Percentiles rank a stretch among this genome's conserved stretches.
Conservation (phyloP, 208 protist species). For the Blechomonas ayalai region DNA sequence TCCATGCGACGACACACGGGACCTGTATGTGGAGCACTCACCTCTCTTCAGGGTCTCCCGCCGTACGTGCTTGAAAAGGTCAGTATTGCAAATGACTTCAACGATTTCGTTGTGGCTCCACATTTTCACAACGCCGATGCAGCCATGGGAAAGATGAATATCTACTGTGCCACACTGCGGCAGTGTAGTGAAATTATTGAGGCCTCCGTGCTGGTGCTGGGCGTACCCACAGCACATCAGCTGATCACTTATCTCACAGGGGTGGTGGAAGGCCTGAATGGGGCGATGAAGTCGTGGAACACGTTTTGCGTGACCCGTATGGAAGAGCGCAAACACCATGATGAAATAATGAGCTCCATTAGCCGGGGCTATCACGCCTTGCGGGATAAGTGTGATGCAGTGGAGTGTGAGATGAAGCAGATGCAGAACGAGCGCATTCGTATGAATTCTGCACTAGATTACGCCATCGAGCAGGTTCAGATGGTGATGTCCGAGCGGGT, state of each 20-base stretch:
- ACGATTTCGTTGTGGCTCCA: constrained; percentile 13
- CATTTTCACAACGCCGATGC: constrained; percentile 26
- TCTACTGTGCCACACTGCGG: constrained; percentile 27
- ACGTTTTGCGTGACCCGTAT: constrained; percentile 12
- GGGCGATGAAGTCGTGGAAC: constrained; percentile 22
- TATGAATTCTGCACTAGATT: constrained; percentile 47
- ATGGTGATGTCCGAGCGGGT: constrained; percentile 59
- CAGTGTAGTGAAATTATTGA: constrained; percentile 59
- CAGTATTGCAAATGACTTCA: constrained; percentile 35
- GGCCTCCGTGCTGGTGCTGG: constrained; percentile 59
- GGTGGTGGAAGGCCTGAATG: constrained; percentile 34
- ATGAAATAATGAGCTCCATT: constrained; percentile 37
- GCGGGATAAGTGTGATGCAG: constrained; percentile 32
- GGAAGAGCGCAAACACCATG: constrained; percentile 35
- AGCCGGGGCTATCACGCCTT: constrained; percentile 32
- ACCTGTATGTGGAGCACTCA: not conserved
- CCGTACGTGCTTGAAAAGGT: constrained; percentile 39
- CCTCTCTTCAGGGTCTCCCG: constrained; percentile 14
- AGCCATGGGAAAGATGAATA: constrained; percentile 29
- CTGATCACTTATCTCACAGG: constrained; percentile 38
- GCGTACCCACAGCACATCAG: constrained; percentile 43
- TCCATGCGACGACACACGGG: constrained; percentile 3
- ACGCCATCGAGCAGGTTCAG: constrained; percentile 58
- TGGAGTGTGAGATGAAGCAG: constrained; percentile 46
- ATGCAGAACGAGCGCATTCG: constrained; percentile 40